Base-by-base conservation (phyloP, 768 basidiomycete genomes). In the Paxillus involutus region DNA sequence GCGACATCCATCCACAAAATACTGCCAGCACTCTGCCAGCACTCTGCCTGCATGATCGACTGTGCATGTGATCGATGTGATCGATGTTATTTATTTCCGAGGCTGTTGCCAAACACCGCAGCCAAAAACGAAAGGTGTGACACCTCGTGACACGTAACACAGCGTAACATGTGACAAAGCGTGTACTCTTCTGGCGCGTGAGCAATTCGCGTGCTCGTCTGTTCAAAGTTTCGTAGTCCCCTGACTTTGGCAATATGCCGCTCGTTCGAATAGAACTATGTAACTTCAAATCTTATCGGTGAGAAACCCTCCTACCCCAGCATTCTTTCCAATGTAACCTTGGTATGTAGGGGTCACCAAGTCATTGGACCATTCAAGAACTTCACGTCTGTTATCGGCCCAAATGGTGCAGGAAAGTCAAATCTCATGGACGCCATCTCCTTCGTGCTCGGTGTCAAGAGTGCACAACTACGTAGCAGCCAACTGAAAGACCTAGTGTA, bases 361-460 rank as follows among this genome's bases (percentile, higher is more conserved):
- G 81, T 83, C 29, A 92, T 95, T 45, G 94, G 94, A 1, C 94
- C 94, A 1, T 94, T 95, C 76, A 85, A 82, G 74, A 85, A 87
- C 64, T 99, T 99, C 73, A 95, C 96, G 0, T 96, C 93, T 11
- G 81, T 98, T 51, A 98, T 99, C 62, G 97, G 97, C 19, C 96
- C 97, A 35, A 98, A 99, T 87, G 96, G 97, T 53, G 94, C 96
- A 1, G 97, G 97, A 55, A 98, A 99, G 69, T 96, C 94, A 10
- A 99, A 99, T 70, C 84, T 98, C 52, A 98, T 98, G 97, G 97
- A 99, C 68, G 97, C 97, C 48, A 98, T 99, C 60, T 98, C 97
- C 4, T 98, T 99, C 68, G 97, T 98, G 9, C 85, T 99, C 6
- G 97, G 97, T 30, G 89, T 98, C 29, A 94, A 95, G 76, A 94